Evolutionary conservation across 176 grass and related monocot species (phyloP), one percentile per base, ranked within the genome.

Genomic region (Oryza longistaminata): DNA sequence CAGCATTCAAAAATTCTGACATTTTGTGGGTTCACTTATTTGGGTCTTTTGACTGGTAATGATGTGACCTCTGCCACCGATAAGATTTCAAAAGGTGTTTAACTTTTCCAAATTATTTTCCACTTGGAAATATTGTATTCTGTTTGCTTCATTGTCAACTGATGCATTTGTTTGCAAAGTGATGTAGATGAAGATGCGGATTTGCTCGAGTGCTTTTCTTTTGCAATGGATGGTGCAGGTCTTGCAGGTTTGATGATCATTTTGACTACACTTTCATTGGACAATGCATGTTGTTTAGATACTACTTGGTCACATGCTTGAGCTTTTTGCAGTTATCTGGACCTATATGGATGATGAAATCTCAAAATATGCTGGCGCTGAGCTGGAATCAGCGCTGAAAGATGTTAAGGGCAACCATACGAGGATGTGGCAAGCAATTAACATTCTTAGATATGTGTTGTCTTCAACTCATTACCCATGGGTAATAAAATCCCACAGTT

Each of bases 41-140:
- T 85, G 45, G 91, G 89, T 75, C 87, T 92, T 46, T 79, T 98
- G 88, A 95, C 89, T 90, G 95, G 93, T 42, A 85, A 72, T 83
- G 84, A 87, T 85, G 87, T 87, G 65, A 85, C 73, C 74, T 86
- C 77, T 45, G 80, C 85, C 46, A 90, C 85, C 61, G 76, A 81
- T 85, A 84, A 84, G 53, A 66, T 95, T 75, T 91, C 87, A 17
- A 93, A 98, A 85, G 93, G 95, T 93, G 76, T 71, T 45, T 81
- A 52, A 74, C 11, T 66, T 6, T 45, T 80, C 29, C 73, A 49
- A 68, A 70, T 79, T 76, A 69, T 84, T 67, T 77, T 64, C 73
- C 62, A 26, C 37, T 70, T 44, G 7, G 21, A 74, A 68, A 13
- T 42, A 19, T 78, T 81, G 31, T 24, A 71, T 75, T 85, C 31